Percentiles rank a stretch among this genome's conserved stretches.
phyloP scores from a whole-genome alignment of 192 early-diverging fungal species.

The Umbelopsis sp. region DNA sequence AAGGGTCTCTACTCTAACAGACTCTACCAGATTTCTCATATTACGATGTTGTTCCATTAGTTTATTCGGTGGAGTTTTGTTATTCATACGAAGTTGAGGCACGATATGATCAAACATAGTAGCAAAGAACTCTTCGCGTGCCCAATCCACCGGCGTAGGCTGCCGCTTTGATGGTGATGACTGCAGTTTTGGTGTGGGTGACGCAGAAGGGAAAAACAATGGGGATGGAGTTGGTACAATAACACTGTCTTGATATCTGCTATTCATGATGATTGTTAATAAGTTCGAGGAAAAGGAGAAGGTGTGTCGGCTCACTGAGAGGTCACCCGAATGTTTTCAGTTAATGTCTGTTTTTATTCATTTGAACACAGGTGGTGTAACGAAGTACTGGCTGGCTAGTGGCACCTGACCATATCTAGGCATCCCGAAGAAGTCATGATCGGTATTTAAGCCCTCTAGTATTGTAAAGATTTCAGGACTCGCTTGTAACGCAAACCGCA shows the following conservation, averaged over 20 bases:
- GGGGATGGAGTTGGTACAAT: slow-evolving; percentile 23
- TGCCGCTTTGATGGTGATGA: slow-evolving; percentile 23
- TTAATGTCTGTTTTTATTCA: not conserved
- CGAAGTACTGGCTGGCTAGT: slow-evolving; percentile 4
- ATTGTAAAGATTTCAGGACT: too few species aligned
- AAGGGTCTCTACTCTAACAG: not conserved
- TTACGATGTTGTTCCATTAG: slow-evolving; percentile 19
- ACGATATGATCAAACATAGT: slow-evolving; percentile 17
- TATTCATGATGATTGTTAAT: not conserved
- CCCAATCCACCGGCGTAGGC: slow-evolving; percentile 24
- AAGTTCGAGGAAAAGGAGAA: not conserved
- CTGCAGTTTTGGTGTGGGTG: slow-evolving; percentile 23
- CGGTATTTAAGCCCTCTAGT: too few species aligned
- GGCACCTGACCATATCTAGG: slow-evolving; percentile 12
- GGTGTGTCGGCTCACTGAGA: not conserved
- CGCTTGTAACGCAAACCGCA: too few species aligned
- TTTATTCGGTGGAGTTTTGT: slow-evolving; percentile 16
- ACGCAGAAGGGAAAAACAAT: slow-evolving; percentile 25
- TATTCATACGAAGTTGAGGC: slow-evolving; percentile 18
- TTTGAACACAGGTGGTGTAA: slow-evolving; percentile 3
- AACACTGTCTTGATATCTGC: not conserved
- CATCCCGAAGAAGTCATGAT: not conserved
- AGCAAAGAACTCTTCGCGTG: slow-evolving; percentile 16
- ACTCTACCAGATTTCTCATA: slow-evolving; percentile 9
- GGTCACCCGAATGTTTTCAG: not conserved